Conservation (phyloP, 805 yeast genomes). For the Spathaspora sp. region DNA sequence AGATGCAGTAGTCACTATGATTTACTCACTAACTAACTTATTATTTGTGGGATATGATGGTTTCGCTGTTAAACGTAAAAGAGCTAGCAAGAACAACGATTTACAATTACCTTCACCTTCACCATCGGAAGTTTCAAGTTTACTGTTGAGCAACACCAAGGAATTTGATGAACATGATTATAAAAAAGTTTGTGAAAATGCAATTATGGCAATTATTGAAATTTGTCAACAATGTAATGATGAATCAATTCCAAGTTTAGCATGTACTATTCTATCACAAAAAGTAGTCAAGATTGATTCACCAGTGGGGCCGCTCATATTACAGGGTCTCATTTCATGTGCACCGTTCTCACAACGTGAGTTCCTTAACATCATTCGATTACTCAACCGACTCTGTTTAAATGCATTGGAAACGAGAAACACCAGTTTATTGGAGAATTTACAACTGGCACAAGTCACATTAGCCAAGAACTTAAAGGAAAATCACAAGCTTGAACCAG, state of each 20-base stretch:
- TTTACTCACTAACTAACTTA: conserved; percentile 78
- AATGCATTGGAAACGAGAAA: conserved; percentile 44
- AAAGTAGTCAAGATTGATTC: conserved; percentile 52
- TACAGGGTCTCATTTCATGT: conserved; percentile 60
- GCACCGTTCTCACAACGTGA: conserved; percentile 64
- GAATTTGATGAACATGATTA: conserved; percentile 29
- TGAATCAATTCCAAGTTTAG: conserved; percentile 68
- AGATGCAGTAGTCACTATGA: conserved; percentile 77
- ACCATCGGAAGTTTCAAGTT: neutral
- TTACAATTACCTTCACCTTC: neutral
- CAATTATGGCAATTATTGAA: conserved; percentile 63
- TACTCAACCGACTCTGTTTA: conserved; percentile 49
- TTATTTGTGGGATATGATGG: conserved; percentile 52
- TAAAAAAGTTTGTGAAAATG: conserved; percentile 52
- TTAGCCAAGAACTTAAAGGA: conserved; percentile 38
- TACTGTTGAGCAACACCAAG: neutral
- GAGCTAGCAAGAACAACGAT: neutral
- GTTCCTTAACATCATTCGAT: conserved; percentile 56
- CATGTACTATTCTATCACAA: conserved; percentile 79
- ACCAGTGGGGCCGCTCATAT: conserved; percentile 51
- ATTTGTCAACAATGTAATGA: conserved; percentile 67
- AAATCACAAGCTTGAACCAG: conserved; percentile 36
- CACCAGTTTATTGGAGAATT: conserved; percentile 28
- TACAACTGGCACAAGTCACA: conserved; percentile 48
- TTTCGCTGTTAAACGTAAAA: conserved; percentile 11